These are phyloP conservation scores for Nannizziopsis barbatae DNA, from an alignment of 2,329 filamentous ascomycete genomes.

Conservation along the genomic window DNA sequence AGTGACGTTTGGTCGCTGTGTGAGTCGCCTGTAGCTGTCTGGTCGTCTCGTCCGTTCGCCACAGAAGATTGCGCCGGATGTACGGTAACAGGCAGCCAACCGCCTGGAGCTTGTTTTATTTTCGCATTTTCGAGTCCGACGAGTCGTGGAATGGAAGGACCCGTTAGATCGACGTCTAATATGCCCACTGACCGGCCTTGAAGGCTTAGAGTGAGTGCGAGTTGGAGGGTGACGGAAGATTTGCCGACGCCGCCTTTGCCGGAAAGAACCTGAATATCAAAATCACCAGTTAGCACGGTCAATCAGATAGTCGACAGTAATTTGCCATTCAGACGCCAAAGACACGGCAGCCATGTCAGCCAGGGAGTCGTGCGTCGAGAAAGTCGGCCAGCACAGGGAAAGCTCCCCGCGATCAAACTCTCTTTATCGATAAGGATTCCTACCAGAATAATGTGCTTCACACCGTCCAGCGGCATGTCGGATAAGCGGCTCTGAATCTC, in stretches of 20 bases:
- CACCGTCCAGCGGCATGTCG: constrained; percentile 33
- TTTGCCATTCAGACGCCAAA: not conserved
- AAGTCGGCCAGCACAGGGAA: not conserved
- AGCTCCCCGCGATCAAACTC: constrained; percentile 3
- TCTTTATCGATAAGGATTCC: constrained; percentile 32
- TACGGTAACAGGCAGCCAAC: constrained; percentile 83
- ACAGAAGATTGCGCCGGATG: constrained; percentile 43
- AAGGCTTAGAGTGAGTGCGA: constrained; percentile 77
- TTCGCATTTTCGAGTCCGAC: constrained; percentile 81
- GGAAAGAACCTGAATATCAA: constrained; percentile 54
- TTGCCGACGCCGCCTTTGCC: constrained; percentile 98
- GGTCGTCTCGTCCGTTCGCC: too few species aligned
- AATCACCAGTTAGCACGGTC: not conserved
- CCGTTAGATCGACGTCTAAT: constrained; percentile 90
- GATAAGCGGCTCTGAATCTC: not conserved
- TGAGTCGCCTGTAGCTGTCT: not conserved
- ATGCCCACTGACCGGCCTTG: constrained; percentile 85
- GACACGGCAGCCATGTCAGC: too few species aligned
- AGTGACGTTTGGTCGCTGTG: constrained; percentile 14
- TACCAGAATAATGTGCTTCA: constrained; percentile 36
- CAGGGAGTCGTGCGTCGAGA: too few species aligned
- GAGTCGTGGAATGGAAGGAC: constrained; percentile 90
- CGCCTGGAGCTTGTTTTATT: constrained; percentile 79
- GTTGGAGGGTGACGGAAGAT: constrained; percentile 92
- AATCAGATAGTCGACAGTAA: not conserved